Evolutionary conservation across 1,284 basidiomycete genomes (phyloP), one percentile per base, ranked within the genome.

Genomic region (Baeospora myosura): DNA sequence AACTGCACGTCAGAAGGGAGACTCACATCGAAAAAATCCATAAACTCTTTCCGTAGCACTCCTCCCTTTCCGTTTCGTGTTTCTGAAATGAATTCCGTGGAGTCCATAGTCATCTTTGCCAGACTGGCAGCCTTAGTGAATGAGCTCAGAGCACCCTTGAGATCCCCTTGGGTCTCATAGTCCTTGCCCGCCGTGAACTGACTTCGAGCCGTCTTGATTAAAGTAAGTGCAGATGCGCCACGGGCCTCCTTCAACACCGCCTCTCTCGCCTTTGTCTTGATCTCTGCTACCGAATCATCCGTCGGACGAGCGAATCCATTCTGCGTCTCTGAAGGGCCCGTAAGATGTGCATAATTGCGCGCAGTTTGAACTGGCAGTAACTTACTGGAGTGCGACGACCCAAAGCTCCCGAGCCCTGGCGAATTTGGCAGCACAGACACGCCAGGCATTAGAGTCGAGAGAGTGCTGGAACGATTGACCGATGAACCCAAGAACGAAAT

Each of bases 261-360:
- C 41, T 76, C 75, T 55, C 70, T 78, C 7, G 76, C 79, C 53
- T 65, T 73, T 40, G 69, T 66, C 58, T 82, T 84, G 55, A 87
- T 78, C 45, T 81, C 79, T 28, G 69, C 61, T 40, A 79, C 69
- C n/a, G 72, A 69, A 41, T 61, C 61, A 43, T 60, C 60, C 45
- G 38, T 25, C 38, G 49, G 43, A 46, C 32, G 32, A 34, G 32
- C 12, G n/a, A 28, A 45, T 23, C 58, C 60, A 63, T 65, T 53
- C 38, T 51, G 53, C 57, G 62, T 63, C 22, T 48, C 54, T 58
- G 51, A 36, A 2, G 22, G 17, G 14, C 5, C 33, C 33, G 22
- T 36, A 12, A 40, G 40, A 35, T 31, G 50, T 52, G 40, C 35
- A 57, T 44, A 26, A 45, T 41, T 46, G 49, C 42, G 24, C 49